Base-by-base conservation (phyloP, 2,329 filamentous ascomycete genomes). In the Coniochaeta sp. region DNA sequence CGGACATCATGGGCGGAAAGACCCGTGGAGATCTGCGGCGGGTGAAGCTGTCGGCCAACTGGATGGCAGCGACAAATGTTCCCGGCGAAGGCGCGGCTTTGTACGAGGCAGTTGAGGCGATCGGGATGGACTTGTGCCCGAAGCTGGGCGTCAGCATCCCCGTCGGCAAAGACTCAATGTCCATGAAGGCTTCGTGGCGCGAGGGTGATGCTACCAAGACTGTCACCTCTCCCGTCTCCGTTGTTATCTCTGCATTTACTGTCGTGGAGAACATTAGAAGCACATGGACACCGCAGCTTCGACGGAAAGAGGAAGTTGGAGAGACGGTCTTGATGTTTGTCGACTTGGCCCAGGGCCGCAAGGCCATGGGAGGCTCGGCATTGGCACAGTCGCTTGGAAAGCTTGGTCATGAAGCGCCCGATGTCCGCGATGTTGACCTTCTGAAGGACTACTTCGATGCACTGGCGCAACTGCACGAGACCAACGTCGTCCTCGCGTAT, bases 181-280 rank as follows among this genome's bases (percentile, higher is more conserved):
- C 93, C 2, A 98, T 99, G 95, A 97, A 97, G 80, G 93, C 96
- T 69, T 91, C 91, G 60, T 98, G 95, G 95, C 89, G 86, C 70
- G 89, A 93, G 33, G 83, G 85, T 19, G 81, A 89, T 63, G 76
- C 82, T 16, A 95, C 89, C 77, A 93, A 90, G 77, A 93, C 93
- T 65, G 93, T 98, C 57, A 97, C 91, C 40, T 91, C 95, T 5
- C 95, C 95, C 1, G 85, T 98, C 67, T 96, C 93, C 0, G 82
- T 96, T 6, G 88, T 97, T 60, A 92, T 98, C 67, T 92, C 95
- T 6, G 91, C 95, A 1, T 97, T 98, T 69, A 89, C 89, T 1
- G 85, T 91, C 1, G 93, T 97, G 3, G 84, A 89, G 59, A 86
- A 96, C 71, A 87, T 93, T 59, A 82, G 87, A 65, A 90, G 87